Percentiles rank a stretch among this genome's conserved stretches.
Evolutionary conservation across 495 filamentous ascomycete species (phyloP).

Genomic region (Pyronema domesticum): DNA sequence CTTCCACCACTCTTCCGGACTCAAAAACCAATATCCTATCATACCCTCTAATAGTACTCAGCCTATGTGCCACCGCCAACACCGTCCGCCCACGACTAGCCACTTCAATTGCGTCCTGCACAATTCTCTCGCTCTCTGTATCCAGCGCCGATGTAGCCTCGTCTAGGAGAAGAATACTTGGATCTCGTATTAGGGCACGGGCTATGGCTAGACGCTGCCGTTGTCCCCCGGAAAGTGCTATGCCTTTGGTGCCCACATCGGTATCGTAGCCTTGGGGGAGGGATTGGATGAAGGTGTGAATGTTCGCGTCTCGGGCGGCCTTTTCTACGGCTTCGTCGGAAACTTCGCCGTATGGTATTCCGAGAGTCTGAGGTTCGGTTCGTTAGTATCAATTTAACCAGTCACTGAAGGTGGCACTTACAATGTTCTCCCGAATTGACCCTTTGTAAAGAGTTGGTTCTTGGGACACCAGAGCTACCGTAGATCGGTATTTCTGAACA

Average conservation of each 20-base stretch:
- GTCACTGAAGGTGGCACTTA: no score
- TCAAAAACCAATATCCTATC: conserved; percentile 28
- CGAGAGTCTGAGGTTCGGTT: no score
- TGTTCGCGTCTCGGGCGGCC: conserved; percentile 42
- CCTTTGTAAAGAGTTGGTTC: conserved; percentile 41
- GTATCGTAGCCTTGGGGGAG: conserved; percentile 48
- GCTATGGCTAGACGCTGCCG: conserved; percentile 64
- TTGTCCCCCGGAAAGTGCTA: conserved; percentile 57
- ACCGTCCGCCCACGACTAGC: conserved; percentile 38
- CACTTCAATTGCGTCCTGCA: neutral
- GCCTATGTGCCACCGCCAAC: conserved; percentile 43
- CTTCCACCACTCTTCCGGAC: conserved; percentile 25
- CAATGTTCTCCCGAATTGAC: conserved; percentile 43
- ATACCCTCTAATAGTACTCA: conserved; percentile 26
- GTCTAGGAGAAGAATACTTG: conserved; percentile 66
- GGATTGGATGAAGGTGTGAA: conserved; percentile 42
- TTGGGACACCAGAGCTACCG: conserved; percentile 43
- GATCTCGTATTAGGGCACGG: conserved; percentile 60
- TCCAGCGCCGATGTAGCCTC: conserved; percentile 53
- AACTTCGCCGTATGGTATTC: conserved; percentile 27
- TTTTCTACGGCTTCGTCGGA: conserved; percentile 28
- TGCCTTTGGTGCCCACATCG: conserved; percentile 43
- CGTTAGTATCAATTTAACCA: no score
- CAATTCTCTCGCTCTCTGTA: neutral
- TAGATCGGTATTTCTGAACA: conserved; percentile 34